Evolutionary conservation across 73 alveolate genomes (phyloP), one percentile per base, ranked within the genome.

Genomic region (Tetrahymena malaccensis): DNA sequence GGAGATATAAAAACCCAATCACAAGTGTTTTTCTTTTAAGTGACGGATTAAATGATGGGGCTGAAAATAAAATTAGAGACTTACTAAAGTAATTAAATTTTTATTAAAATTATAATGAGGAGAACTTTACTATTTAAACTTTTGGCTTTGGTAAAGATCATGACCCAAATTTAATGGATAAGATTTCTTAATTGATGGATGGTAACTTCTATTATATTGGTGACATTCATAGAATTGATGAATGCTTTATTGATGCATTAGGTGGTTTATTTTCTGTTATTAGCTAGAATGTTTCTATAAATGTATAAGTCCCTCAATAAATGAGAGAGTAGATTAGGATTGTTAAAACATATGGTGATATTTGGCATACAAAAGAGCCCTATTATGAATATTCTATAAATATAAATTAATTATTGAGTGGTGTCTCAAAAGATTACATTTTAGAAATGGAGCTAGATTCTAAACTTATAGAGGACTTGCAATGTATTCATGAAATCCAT

Each of bases 41-140:
- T 21, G 97, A 95, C 89, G 97, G 97, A 31, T 93, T 84, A 89
- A 94, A 95, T 85, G 97, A 95, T 35, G 97, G 95, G 0, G 97
- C 97, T 43, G 95, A 93, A 89, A 94, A 93, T 17, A 95, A 94
- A 89, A 94, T 95, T 34, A 70, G 97, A 70, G 35, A 95, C 34
- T 94, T 85, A 43, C 22, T 95, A 17, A 22, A 89, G 55, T 33
- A 25, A 44, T 37, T 70, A 27, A 70, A 70, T 22, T 70, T 70
- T 31, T 70, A 70, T 70, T n/a, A 70, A 70, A 70, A 95, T 38
- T 55, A 95, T 37, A 95, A 85, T 35, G 83, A 44, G 22, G 97
- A 95, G 50, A 94, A 94, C 35, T 95, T 44, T 43, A 55, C 94
- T 43, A 95, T 95, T 40, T 33, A 89, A 70, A 95, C 97, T 25